Base-by-base conservation (phyloP, 495 filamentous ascomycete genomes). In the Podospora didyma region DNA sequence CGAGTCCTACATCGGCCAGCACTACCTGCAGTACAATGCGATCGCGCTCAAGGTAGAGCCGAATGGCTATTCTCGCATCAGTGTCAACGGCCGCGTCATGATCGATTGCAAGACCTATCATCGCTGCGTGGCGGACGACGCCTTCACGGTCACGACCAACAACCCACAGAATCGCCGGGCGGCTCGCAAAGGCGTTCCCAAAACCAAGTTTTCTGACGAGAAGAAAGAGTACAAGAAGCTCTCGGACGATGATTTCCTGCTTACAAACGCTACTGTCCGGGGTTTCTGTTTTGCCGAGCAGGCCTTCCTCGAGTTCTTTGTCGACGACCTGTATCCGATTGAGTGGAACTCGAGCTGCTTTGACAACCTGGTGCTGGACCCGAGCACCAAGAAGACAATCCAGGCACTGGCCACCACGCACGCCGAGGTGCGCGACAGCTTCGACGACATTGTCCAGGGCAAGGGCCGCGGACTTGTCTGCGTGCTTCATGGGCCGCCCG, bases 361-460 rank as follows among this genome's bases (percentile, higher is more conserved):
- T 54, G 76, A 82, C 6, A 69, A 75, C 0, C 66, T 89, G 1
- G 80, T 86, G 7, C 69, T 88, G 2, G 73, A 82, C 2, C 39
- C 64, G 3, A 64, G 66, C 7, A 73, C 77, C 49, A 84, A 83
- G 62, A 73, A 78, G 35, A 73, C 83, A 1, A 71, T 86, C 12
- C 68, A 74, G 58, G 75, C 81, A 2, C 71, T 85, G 3, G 75
- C 83, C 1, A 70, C 69, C 7, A 62, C 62, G 22, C 67, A 73
- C 46, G 28, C 58, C 1, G 66, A 69, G 14, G 64, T 65, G 31
- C 62, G 63, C 0, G 71, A 71, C 49, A 57, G 53, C 20, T 69
- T 70, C 37, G 66, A 72, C 17, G 70, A 75, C 47, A 72, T 72
- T 41, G 62, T 73, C 22, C 70, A 68, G 52, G 66, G 69, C 37